Percentiles rank a stretch among this genome's conserved stretches.
Conservation (phyloP, 2,329 filamentous ascomycete species). For the Ophiocordyceps sinensis region DNA sequence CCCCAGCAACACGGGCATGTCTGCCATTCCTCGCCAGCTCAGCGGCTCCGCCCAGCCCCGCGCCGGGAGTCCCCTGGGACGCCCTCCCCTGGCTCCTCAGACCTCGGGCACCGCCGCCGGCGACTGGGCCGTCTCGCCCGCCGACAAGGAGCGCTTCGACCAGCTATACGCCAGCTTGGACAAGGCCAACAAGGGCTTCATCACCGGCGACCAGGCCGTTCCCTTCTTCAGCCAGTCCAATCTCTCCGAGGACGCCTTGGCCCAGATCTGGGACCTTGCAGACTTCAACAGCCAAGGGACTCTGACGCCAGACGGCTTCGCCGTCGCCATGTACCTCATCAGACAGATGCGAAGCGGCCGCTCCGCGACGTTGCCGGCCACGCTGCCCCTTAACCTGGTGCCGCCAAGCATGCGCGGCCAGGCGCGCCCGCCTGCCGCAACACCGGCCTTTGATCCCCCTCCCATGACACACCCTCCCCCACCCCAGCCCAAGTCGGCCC, state of each 20-base stretch:
- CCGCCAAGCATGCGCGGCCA: slow-evolving; percentile 72
- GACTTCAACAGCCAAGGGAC: slow-evolving; percentile 86
- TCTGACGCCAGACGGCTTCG: slow-evolving; percentile 79
- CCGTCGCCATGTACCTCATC: slow-evolving; percentile 95
- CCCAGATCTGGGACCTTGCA: slow-evolving; percentile 93
- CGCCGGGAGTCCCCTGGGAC: slow-evolving; percentile 42
- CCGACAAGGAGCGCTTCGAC: slow-evolving; percentile 82
- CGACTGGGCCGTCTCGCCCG: slow-evolving; percentile 72
- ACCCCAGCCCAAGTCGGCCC: slow-evolving; percentile 57
- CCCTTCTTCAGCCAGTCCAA: slow-evolving; percentile 87
- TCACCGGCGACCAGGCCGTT: slow-evolving; percentile 90
- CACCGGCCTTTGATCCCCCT: slow-evolving; percentile 38
- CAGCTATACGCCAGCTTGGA: slow-evolving; percentile 74
- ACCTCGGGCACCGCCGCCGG: slow-evolving; percentile 16
- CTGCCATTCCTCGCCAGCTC: slow-evolving; percentile 69
- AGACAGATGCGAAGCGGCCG: slow-evolving; percentile 70
- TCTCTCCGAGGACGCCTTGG: slow-evolving; percentile 74
- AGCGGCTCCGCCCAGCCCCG: slow-evolving; percentile 55
- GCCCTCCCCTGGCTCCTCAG: slow-evolving; percentile 31
- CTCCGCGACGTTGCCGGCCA: slow-evolving; percentile 48
- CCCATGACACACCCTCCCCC: slow-evolving; percentile 21
- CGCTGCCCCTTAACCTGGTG: slow-evolving; percentile 67
- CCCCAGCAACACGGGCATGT: slow-evolving; percentile 36
- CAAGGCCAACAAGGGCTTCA: slow-evolving; percentile 63
- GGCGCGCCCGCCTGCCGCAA: slow-evolving; percentile 32